Base-by-base conservation (phyloP, 768 basidiomycete genomes). In the Leccinum truebloodii region DNA sequence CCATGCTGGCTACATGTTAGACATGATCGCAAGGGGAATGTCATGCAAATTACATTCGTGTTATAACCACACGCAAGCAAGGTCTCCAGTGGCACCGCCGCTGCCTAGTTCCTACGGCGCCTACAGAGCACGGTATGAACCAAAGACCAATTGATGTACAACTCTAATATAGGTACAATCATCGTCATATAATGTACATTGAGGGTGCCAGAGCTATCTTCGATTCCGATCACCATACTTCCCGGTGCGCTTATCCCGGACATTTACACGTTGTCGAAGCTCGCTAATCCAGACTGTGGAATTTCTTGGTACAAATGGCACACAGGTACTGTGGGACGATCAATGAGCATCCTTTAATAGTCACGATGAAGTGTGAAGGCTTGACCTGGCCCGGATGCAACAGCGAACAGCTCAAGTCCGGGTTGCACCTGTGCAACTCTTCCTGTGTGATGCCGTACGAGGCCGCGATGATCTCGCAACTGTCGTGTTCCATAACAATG, bases 321-420 rank as follows among this genome's bases (percentile, higher is more conserved):
- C 73, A 71, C 32, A 73, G 20, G 22, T 73, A 71, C 72, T 71
- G 52, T 58, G 20, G 22, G 30, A 35, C 10, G 52, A 39, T 18
- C 46, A 9, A 30, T 65, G n/a, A 65, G 60, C 44, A 16, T 52
- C 41, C 18, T 44, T 22, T 1, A 14, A 18, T 20, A 30, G 39
- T 37, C 35, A 24, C 16, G 18, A 37, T n/a, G 1, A 54, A 14
- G 16, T 54, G 54, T 3, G 59, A 28, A 39, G 4, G 22, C n/a
- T 9, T 67, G 62, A 88, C 88, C 81, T 89, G 86, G 53, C 77
- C 80, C 55, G 80, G 70, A 72, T 84, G 30, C 30, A 32, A 32
- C 9, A 32, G 30, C 30, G 30, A 32, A 32, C 30, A 32, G 30
- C 9, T 10, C 30, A 32, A 32, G 30, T 10, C 30, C 9, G 30